A percentile compares a stretch with the other conserved stretches of the same genome.
Evolutionary conservation across 352 stramenopile genomes (phyloP).

Genomic region (Pythium phragmitis): DNA sequence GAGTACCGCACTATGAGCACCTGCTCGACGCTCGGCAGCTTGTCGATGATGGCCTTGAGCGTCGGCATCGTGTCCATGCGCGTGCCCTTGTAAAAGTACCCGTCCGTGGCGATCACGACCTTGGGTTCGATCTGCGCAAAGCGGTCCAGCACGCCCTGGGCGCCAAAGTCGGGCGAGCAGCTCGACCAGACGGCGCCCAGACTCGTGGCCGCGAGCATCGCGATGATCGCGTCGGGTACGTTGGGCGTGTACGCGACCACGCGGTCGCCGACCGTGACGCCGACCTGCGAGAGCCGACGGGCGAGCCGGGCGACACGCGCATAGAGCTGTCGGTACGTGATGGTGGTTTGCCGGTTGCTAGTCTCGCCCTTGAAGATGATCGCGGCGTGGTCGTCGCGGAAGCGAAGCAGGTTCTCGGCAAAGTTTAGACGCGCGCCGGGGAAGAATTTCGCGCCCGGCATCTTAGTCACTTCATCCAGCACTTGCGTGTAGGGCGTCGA

Average conservation of each 20-base stretch:
- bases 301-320: slow-evolving; percentile 49
- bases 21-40: slow-evolving; percentile 62
- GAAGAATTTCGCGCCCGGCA: slow-evolving; percentile 77
- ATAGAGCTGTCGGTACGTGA: slow-evolving; percentile 71
- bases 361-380: slow-evolving; percentile 80
- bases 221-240: slow-evolving; percentile 67
- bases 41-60: slow-evolving; percentile 55
- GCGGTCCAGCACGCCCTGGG: slow-evolving; percentile 75
- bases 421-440: slow-evolving; percentile 66
- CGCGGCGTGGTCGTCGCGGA: slow-evolving; percentile 63
- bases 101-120: slow-evolving; percentile 70
- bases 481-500: slow-evolving; percentile 54
- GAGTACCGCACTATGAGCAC: slow-evolving; percentile 71
- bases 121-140: slow-evolving; percentile 84
- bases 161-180: slow-evolving; percentile 87
- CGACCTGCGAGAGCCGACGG: slow-evolving; percentile 41
- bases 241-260: slow-evolving; percentile 72
- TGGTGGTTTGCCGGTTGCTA: slow-evolving; percentile 49
- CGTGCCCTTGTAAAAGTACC: slow-evolving; percentile 79
- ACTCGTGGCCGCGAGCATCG: slow-evolving; percentile 72
- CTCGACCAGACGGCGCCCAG: slow-evolving; percentile 73
- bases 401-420: slow-evolving; percentile 72
- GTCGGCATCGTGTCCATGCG: slow-evolving; percentile 63
- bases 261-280: slow-evolving; percentile 54
- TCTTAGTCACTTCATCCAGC: slow-evolving; percentile 63